A percentile compares a stretch with the other conserved stretches of the same genome.
Conservation (phyloP, 352 stramenopile genomes). For the Aphanomyces stellatus region DNA sequence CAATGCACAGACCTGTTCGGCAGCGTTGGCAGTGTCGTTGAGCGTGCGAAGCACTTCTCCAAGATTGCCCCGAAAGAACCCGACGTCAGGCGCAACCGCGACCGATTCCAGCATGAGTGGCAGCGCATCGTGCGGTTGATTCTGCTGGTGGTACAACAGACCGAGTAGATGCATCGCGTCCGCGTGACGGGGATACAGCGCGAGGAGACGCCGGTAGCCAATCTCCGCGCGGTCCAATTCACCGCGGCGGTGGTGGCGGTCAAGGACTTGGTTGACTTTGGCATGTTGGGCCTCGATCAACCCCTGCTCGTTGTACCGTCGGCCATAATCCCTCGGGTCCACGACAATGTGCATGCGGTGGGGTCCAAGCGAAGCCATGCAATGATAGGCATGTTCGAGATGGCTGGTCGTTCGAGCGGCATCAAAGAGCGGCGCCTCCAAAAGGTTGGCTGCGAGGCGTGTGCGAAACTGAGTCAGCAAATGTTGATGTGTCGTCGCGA, state of each 20-base stretch:
- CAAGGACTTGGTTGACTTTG: constrained; percentile 21
- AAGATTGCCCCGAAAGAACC: constrained; percentile 32
- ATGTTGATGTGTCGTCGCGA: constrained; percentile 24
- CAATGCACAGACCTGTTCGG: background rate
- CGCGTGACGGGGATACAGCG: constrained; percentile 21
- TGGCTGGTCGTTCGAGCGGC: constrained; percentile 3
- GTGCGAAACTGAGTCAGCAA: constrained; percentile 27
- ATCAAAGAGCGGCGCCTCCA: constrained; percentile 28
- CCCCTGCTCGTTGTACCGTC: background rate
- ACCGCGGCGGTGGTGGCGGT: constrained; percentile 27
- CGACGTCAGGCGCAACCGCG: constrained; percentile 20
- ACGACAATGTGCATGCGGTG: constrained; percentile 38
- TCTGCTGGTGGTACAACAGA: constrained; percentile 24
- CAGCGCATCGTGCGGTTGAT: constrained; percentile 18
- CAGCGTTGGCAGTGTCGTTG: background rate
- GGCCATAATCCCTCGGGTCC: constrained; percentile 13
- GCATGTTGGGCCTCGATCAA: background rate
- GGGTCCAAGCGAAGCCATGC: constrained; percentile 45
- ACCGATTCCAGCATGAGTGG: constrained; percentile 24
- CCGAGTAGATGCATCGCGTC: constrained; percentile 50
- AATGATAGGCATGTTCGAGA: constrained; percentile 33
- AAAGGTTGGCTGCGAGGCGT: constrained; percentile 25
- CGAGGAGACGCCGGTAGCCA: constrained; percentile 37
- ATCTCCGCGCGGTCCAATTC: constrained; percentile 24
- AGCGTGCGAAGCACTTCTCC: constrained; percentile 16